Evolutionary conservation across 2,329 filamentous ascomycete genomes (phyloP).

Genomic region (Pseudocercospora eumusae): DNA sequence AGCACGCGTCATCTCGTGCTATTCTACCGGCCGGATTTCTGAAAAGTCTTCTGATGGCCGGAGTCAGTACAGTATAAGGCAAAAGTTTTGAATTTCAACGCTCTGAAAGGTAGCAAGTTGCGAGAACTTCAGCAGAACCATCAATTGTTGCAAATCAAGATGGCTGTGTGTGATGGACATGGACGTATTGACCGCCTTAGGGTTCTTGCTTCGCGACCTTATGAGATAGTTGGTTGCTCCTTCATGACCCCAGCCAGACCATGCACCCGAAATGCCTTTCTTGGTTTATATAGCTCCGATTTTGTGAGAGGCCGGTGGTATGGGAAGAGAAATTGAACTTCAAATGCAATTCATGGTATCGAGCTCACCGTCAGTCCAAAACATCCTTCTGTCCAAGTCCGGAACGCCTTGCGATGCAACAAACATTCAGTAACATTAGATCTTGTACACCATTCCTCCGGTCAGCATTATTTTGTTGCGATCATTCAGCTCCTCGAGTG

Average conservation of each 20-base stretch:
- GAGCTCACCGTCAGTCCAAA: not conserved
- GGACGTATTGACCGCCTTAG: not conserved
- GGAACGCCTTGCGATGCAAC: conserved; percentile 4
- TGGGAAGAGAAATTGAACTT: not conserved
- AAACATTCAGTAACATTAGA: conserved; percentile 31
- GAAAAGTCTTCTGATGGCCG: no score
- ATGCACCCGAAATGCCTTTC: not conserved
- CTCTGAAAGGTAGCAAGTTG: not conserved
- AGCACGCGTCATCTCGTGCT: no score
- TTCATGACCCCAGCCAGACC: not conserved
- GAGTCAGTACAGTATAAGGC: no score
- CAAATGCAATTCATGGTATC: conserved; percentile 5
- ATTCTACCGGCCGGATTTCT: no score
- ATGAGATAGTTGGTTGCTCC: not conserved
- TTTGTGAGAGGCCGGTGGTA: not conserved
- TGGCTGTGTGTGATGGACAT: not conserved
- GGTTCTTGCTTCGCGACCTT: not conserved
- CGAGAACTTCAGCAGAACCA: not conserved
- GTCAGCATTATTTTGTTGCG: conserved; percentile 82
- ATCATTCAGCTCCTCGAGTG: conserved; percentile 76
- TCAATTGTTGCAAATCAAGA: not conserved
- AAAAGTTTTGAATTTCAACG: no score
- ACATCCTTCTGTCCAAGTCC: conserved; percentile 3
- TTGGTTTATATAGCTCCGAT: not conserved
- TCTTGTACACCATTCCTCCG: conserved; percentile 54